Conservation (phyloP, 106 monocot genomes). For the Phalaenopsis aphrodite region DNA sequence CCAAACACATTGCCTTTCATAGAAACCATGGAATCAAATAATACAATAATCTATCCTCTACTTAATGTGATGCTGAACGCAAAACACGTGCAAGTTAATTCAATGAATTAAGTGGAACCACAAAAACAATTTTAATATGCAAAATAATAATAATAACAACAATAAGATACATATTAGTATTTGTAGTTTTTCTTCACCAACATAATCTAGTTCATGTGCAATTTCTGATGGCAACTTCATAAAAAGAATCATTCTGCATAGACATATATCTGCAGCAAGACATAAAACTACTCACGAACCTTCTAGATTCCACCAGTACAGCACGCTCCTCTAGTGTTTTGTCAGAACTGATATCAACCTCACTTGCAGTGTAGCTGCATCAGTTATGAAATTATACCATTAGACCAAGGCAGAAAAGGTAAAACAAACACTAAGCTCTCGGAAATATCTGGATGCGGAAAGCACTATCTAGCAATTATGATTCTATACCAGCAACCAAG, state of each 20-base stretch:
- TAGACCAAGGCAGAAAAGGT: background rate
- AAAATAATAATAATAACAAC: background rate
- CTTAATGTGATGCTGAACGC: no score
- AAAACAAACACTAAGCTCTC: background rate
- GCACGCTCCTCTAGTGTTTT: conserved; percentile 40
- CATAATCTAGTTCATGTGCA: background rate
- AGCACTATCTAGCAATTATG: background rate
- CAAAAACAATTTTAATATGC: no score
- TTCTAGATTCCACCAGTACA: conserved; percentile 46
- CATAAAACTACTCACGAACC: conserved; percentile 26
- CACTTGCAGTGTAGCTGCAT: conserved; percentile 54
- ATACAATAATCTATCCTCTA: background rate
- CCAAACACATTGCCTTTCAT: background rate
- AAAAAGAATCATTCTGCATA: background rate
- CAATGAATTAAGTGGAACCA: no score
- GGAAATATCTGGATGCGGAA: background rate
- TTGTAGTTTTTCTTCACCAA: background rate
- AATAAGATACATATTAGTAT: background rate
- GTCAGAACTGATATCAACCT: conserved; percentile 31
- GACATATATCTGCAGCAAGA: background rate
- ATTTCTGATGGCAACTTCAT: background rate
- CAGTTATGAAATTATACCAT: background rate
- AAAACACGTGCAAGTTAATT: no score
- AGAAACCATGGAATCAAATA: background rate
- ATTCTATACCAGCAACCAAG: background rate